Percentiles rank a stretch among this genome's conserved stretches.
phyloP scores from a whole-genome alignment of 2,329 filamentous ascomycete species.

The Colletotrichum shisoi region DNA sequence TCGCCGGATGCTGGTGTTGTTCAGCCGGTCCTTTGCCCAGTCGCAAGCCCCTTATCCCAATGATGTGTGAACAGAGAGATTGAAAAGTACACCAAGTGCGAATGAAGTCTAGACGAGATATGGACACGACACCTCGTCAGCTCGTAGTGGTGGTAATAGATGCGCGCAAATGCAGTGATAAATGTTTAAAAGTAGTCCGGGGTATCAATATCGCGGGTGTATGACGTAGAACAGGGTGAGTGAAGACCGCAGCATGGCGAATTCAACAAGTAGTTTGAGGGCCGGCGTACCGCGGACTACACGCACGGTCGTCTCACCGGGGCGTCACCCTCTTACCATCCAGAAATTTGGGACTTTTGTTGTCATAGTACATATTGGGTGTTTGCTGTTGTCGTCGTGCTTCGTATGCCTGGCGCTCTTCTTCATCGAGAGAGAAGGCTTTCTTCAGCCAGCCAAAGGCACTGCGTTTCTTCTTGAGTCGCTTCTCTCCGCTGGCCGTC shows the following conservation, averaged over 20 bases:
- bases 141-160: background rate
- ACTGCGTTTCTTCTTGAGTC: slow-evolving; percentile 71
- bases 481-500: slow-evolving; percentile 48
- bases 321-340: slow-evolving; percentile 60
- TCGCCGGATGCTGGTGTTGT: slow-evolving; percentile 16
- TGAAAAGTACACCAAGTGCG: background rate
- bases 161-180: slow-evolving; percentile 13
- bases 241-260: slow-evolving; percentile 9
- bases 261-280: background rate
- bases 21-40: slow-evolving; percentile 8
- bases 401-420: slow-evolving; percentile 68
- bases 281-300: background rate
- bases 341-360: slow-evolving; percentile 61
- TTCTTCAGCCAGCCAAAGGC: slow-evolving; percentile 75
- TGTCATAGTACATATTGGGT: slow-evolving; percentile 60
- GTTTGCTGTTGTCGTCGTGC: slow-evolving; percentile 58
- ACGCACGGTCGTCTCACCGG: slow-evolving; percentile 2
- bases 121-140: background rate
- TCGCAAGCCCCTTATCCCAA: slow-evolving; percentile 10
- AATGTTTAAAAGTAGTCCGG: slow-evolving; percentile 1
- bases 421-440: slow-evolving; percentile 70
- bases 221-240: slow-evolving; percentile 9
- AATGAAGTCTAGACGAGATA: background rate
- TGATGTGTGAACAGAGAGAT: background rate
- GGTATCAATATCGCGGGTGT: slow-evolving; percentile 31